Conservation (phyloP, 1,139 yeast genomes). For the Saccharomyces pastorianus region DNA sequence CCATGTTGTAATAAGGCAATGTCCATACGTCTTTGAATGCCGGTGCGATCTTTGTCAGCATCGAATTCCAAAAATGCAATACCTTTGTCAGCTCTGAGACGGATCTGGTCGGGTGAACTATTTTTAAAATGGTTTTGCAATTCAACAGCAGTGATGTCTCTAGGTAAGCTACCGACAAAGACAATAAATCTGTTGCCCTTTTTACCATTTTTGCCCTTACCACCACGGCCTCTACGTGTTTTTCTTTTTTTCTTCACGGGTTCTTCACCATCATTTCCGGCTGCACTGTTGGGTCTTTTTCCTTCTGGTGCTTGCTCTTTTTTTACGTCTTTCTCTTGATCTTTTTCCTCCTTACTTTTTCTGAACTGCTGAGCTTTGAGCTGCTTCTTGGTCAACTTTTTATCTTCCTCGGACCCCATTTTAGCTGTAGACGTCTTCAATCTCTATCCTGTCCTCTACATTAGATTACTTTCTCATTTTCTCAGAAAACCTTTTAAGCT, state of each 20-base stretch:
- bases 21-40: slow-evolving; percentile 73
- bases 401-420: slow-evolving; percentile 9
- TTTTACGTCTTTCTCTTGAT: slow-evolving; percentile 25
- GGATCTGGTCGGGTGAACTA: slow-evolving; percentile 61
- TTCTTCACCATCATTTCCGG: slow-evolving; percentile 21
- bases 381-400: slow-evolving; percentile 69
- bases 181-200: slow-evolving; percentile 67
- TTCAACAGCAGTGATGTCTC: slow-evolving; percentile 54
- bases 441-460: background rate
- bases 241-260: slow-evolving; percentile 57
- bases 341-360: slow-evolving; percentile 28
- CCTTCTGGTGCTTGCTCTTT: slow-evolving; percentile 19
- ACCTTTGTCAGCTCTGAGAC: slow-evolving; percentile 78
- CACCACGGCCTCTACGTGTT: slow-evolving; percentile 64
- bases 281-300: background rate
- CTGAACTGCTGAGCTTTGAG: slow-evolving; percentile 65
- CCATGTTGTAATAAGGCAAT: slow-evolving; percentile 79
- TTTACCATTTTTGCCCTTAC: slow-evolving; percentile 54
- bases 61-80: slow-evolving; percentile 89
- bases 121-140: slow-evolving; percentile 67
- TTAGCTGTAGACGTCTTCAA: background rate
- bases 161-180: slow-evolving; percentile 91
- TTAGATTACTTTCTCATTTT: background rate
- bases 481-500: background rate
- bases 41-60: slow-evolving; percentile 41